These are phyloP conservation scores for Solanum corneliomulleri DNA, from an alignment of 257 asterid species.

Conservation along the genomic window DNA sequence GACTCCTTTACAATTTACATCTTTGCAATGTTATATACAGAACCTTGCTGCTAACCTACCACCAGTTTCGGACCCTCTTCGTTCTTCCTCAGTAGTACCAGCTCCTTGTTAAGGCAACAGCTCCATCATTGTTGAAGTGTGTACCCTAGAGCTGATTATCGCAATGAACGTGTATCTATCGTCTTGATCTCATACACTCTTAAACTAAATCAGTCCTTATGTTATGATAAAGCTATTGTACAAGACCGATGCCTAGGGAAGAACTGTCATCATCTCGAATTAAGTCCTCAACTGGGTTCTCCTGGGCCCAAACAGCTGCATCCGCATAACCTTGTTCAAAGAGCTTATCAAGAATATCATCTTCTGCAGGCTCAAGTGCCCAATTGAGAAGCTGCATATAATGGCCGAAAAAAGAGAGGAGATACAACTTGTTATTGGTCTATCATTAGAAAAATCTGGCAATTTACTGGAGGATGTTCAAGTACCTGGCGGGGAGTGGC, in stretches of 20 bases:
- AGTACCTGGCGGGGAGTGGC: conserved; percentile 74
- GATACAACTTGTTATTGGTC: background rate
- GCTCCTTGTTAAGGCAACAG: background rate
- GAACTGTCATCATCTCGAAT: conserved; percentile 40
- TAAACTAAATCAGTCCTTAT: background rate
- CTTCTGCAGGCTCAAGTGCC: conserved; percentile 98
- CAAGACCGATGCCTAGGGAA: conserved; percentile 6
- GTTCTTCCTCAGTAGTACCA: background rate
- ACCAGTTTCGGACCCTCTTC: background rate
- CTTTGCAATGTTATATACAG: background rate
- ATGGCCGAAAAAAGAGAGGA: background rate
- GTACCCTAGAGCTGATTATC: background rate
- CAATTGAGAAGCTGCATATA: conserved; percentile 69
- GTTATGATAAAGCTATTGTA: background rate
- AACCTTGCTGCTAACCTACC: background rate
- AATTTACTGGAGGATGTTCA: background rate
- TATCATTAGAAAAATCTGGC: background rate
- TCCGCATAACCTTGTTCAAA: conserved; percentile 73
- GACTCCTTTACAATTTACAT: background rate
- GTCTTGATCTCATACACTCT: background rate
- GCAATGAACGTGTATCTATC: background rate
- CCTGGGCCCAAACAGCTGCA: conserved; percentile 76
- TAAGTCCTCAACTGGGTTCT: conserved; percentile 52
- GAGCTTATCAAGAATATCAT: conserved; percentile 63
- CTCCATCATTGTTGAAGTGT: background rate